Conservation (phyloP, 768 basidiomycete genomes). For the Porphyrellus cyaneotinctus region DNA sequence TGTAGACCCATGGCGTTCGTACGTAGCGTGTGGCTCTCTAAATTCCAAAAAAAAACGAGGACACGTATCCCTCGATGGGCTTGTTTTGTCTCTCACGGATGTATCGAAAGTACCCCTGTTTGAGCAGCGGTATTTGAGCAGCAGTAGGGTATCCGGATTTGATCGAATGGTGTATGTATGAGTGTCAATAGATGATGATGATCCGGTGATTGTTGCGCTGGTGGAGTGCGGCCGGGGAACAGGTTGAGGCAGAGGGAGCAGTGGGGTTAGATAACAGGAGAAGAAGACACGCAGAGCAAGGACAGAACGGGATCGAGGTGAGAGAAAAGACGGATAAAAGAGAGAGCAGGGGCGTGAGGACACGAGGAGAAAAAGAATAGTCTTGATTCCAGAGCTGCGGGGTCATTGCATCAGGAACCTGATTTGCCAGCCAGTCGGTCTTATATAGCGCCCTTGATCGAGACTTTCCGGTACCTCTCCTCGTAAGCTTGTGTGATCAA, state of each 20-base stretch:
- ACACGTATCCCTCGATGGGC: background rate
- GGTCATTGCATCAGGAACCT: slow-evolving; percentile 5
- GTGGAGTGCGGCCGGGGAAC: background rate
- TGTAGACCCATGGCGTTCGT: background rate
- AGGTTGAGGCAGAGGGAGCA: slow-evolving; percentile 2
- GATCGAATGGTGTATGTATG: slow-evolving; percentile 1
- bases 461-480: slow-evolving; percentile 80
- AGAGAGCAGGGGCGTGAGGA: slow-evolving; percentile 8
- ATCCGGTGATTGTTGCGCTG: slow-evolving; percentile 1
- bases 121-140: background rate
- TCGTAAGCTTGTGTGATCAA: slow-evolving; percentile 64
- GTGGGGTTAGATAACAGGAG: slow-evolving; percentile 7
- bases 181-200: slow-evolving; percentile 6
- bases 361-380: slow-evolving; percentile 10
- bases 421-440: slow-evolving; percentile 1
- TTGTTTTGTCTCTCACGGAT: background rate
- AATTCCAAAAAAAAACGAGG: background rate
- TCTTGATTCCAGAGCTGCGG: slow-evolving; percentile 15
- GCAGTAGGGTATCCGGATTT: background rate
- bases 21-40: background rate
- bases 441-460: slow-evolving; percentile 90
- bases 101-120: background rate
- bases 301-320: slow-evolving; percentile 4
- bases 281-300: slow-evolving; percentile 11
- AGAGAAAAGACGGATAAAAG: slow-evolving; percentile 13